These are phyloP conservation scores for Xerocomus potaroensis DNA, from an alignment of 768 basidiomycete genomes.

Conservation along the genomic window DNA sequence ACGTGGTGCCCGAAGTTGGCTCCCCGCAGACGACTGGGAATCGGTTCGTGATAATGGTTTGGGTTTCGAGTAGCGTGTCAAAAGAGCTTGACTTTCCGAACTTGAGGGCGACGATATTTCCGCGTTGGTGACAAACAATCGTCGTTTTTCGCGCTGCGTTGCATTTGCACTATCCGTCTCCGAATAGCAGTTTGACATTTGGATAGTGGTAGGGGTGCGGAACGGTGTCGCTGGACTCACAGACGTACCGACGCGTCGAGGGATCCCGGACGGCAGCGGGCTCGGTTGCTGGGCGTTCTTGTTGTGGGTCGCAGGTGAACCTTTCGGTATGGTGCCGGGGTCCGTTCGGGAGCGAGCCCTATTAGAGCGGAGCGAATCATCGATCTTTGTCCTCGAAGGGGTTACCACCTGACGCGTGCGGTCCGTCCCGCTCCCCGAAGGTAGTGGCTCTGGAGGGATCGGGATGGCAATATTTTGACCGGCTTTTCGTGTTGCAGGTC, in stretches of 20 bases:
- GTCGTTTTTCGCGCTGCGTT: conserved; percentile 29
- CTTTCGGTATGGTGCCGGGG: conserved; percentile 18
- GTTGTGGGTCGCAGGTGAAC: conserved; percentile 2
- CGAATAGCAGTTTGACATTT: conserved; percentile 8
- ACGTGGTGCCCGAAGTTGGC: conserved; percentile 21
- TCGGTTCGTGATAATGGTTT: conserved; percentile 17
- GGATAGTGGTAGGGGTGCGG: conserved; percentile 7
- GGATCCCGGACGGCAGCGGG: conserved; percentile 22
- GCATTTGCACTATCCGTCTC: conserved; percentile 34
- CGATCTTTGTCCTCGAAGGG: conserved; percentile 10
- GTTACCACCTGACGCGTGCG: conserved; percentile 3
- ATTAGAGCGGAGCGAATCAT: conserved; percentile 13
- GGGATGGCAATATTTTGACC: conserved; percentile 6
- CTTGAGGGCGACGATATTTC: conserved; percentile 40
- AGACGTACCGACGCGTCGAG: conserved; percentile 21
- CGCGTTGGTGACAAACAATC: conserved; percentile 43
- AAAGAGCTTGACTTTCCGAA: conserved; percentile 35
- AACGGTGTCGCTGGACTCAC: conserved; percentile 11
- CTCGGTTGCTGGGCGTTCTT: conserved; percentile 8
- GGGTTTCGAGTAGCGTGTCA: conserved; percentile 12
- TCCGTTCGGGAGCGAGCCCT: conserved; percentile 31
- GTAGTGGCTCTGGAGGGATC: conserved; percentile 9
- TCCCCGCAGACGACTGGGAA: conserved; percentile 20
- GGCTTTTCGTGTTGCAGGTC: conserved; percentile 11
- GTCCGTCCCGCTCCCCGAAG: conserved; percentile 3